Base-by-base conservation (phyloP, 139 green algal genomes). In the Pseudopediastrum boryanum region DNA sequence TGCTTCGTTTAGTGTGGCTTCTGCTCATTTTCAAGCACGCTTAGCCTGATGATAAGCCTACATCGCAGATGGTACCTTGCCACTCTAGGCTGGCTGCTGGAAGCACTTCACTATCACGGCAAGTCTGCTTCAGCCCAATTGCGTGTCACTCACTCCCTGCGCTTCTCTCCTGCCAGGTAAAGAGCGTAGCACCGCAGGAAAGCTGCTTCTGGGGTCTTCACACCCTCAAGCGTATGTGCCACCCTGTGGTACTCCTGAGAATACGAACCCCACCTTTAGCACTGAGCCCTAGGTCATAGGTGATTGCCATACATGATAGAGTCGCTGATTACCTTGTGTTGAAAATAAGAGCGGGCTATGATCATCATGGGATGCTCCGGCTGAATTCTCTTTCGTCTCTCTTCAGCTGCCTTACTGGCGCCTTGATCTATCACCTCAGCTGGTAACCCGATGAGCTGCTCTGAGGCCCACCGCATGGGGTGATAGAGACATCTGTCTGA, bases 161-260 rank as follows among this genome's bases (percentile, higher is more conserved):
- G 84, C 84, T 95, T 94, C 83, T 98, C 94, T 8, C 94, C 94
- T 25, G 93, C 92, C 27, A 98, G 86, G 52, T 95, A 98, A 0
- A 85, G 78, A 0, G 91, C 74, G 67, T 97, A 97, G 56, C 79
- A 89, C 3, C 93, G 83, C 62, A 98, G 83, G 81, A 98, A 98
- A 21, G 89, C 33, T 0, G 91, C 82, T 38, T 78, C 85, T 1
- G 73, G 46, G 1, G 64, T 43, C 1, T 41, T 31, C 16, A 83
- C 38, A 25, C 72, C 79, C 12, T 35, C 5, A 23, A 98, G 83
- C 12, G 78, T 80, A 67, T 97, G 86, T 0, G 93, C 90, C 3
- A 85, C 87, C 6, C 94, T 79, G 21, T 85, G 76, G 75, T 97
- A 98, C 79, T 98, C 95, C 88, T 93, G 84, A n/a, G 86, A 33